Conservation (phyloP, 129 eudicot species). For the Tagetes erecta region DNA sequence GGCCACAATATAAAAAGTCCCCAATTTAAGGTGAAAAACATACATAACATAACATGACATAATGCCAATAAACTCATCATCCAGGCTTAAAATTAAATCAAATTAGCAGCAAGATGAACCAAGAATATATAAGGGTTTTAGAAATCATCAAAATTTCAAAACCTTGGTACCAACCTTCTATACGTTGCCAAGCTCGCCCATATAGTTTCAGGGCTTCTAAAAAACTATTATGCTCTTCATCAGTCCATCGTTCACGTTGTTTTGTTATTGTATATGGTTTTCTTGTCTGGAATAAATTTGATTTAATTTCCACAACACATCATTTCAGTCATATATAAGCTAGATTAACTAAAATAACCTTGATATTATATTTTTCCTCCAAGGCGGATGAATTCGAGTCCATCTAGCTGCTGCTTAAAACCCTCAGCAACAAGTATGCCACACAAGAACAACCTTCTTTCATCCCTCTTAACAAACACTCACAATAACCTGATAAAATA, state of each 20-base stretch:
- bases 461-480: slow-evolving; percentile 23
- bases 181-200: slow-evolving; percentile 99
- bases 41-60: not conserved
- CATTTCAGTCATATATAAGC: not conserved
- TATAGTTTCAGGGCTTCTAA: slow-evolving; percentile 92
- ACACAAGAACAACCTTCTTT: slow-evolving; percentile 22
- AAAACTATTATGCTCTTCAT: slow-evolving; percentile 91
- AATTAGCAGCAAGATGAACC: slow-evolving; percentile 28
- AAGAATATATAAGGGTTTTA: not conserved
- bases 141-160: not conserved
- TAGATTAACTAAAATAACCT: slow-evolving; percentile 39
- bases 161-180: slow-evolving; percentile 64
- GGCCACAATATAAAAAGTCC: slow-evolving; percentile 32
- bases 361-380: slow-evolving; percentile 63
- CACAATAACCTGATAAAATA: slow-evolving; percentile 47
- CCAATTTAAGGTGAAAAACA: not conserved
- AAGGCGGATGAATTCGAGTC: slow-evolving; percentile 62
- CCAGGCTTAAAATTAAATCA: too few relatives aligned
- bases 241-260: slow-evolving; percentile 99
- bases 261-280: slow-evolving; percentile 97
- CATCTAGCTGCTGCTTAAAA: slow-evolving; percentile 66
- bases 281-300: slow-evolving; percentile 53
- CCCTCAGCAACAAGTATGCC: slow-evolving; percentile 44
- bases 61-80: too few relatives aligned
- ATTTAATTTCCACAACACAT: not conserved